phyloP scores from a whole-genome alignment of 1,284 basidiomycete species.

The Mycena sp. region DNA sequence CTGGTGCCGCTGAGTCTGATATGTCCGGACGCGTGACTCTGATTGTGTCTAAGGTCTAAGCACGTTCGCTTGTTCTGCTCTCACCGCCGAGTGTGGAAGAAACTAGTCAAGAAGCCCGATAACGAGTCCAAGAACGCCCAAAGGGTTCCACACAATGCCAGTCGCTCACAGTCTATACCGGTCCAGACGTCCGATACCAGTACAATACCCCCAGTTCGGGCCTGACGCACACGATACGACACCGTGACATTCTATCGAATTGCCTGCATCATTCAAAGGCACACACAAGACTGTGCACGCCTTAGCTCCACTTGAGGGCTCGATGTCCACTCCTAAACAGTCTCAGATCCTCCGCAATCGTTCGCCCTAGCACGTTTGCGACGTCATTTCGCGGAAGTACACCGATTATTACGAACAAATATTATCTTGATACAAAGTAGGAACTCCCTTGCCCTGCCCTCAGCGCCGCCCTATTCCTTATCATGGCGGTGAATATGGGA shows the following conservation, averaged over 20 bases:
- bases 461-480: neutral
- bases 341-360: neutral
- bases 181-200: too few relatives aligned
- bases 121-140: neutral
- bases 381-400: neutral
- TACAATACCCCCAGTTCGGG: neutral
- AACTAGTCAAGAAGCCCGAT: slow-evolving; percentile 13
- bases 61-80: neutral
- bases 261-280: neutral
- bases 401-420: slow-evolving; percentile 1
- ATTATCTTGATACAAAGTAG: slow-evolving; percentile 20
- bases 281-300: too few relatives aligned
- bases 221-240: neutral
- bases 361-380: slow-evolving; percentile 22
- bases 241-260: slow-evolving; percentile 14
- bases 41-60: slow-evolving; percentile 17
- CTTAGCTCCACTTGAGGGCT: too few relatives aligned
- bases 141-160: neutral
- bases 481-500: slow-evolving; percentile 56
- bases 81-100: slow-evolving; percentile 1
- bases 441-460: too few relatives aligned
- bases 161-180: too few relatives aligned
- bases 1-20: neutral
- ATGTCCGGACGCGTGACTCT: slow-evolving; percentile 18
- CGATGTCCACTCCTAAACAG: too few relatives aligned